Base-by-base conservation (phyloP, 257 asterid species). In the Solanum tarapatanum region DNA sequence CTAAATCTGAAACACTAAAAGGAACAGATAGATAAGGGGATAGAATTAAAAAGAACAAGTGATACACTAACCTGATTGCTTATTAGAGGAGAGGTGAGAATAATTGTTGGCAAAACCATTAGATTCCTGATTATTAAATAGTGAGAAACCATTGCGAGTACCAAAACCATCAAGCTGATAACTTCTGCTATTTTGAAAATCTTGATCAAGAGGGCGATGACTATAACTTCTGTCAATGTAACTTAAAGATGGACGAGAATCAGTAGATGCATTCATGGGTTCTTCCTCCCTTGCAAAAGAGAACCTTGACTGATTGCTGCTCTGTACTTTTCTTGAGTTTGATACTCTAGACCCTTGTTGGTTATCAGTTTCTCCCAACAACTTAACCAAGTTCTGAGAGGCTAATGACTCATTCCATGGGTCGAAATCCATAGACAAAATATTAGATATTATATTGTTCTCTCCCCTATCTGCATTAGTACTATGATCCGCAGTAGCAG, bases 221-320 rank as follows among this genome's bases (percentile, higher is more conserved):
- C 88, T 91, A 87, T 90, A 88, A 87, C 90, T 90, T 79, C 94
- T 93, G 36, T 91, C 96, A 82, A 79, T 87, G 82, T 89, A 88
- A 88, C 89, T 86, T 51, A 79, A 68, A 36, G 94, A 87, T 82
- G 92, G 92, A 83, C 92, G 94, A 88, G 87, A 89, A 83, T 89
- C 90, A 75, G 92, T 88, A 24, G 85, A 89, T 39, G 88, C 93
- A 70, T 86, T 80, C 82, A 79, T 84, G 73, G 89, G 86, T 32
- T 93, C 96, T 88, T 90, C 97, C 88, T 94, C 99, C 92, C 99
- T 92, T 36, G 99, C 99, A 92, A 96, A 97, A 77, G 98, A 94
- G 90, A 97, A 97, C 92, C 98, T 94, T 35, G 99, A 97, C 82
- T 96, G 98, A 88, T 86, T 92, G 91, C 92, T 92, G 66, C 87